phyloP scores from a whole-genome alignment of 2,329 filamentous ascomycete species.

The Hymenoscyphus scutula region DNA sequence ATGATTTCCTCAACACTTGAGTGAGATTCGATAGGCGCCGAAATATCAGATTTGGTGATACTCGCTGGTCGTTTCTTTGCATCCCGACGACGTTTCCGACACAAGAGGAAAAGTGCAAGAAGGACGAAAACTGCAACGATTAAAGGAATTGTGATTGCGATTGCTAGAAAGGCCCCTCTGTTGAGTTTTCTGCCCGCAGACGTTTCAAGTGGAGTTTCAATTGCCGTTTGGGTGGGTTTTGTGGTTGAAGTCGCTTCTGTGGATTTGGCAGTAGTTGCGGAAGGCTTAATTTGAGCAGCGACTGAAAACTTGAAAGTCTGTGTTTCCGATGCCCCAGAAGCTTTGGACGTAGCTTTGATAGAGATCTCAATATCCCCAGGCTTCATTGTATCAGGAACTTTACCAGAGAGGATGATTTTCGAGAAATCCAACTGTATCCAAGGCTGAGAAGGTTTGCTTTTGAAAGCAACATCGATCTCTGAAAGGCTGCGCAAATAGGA shows the following conservation, averaged over 20 bases:
- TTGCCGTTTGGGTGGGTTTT: conserved; percentile 5
- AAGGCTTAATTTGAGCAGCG: conserved; percentile 6
- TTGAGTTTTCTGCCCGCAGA: conserved; percentile 15
- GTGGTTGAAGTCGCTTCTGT: conserved; percentile 14
- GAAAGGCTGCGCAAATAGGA: conserved; percentile 27
- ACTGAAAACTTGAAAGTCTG: conserved; percentile 27
- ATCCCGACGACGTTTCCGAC: conserved; percentile 17
- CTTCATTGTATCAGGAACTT: conserved; percentile 23
- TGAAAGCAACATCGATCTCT: conserved; percentile 24
- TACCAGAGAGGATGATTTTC: conserved; percentile 27
- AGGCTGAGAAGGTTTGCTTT: conserved; percentile 20
- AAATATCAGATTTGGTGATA: conserved; percentile 27
- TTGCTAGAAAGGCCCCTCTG: conserved; percentile 25
- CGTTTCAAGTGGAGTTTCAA: not conserved
- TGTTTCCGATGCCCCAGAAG: conserved; percentile 16
- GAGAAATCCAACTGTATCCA: conserved; percentile 33
- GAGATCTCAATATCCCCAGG: conserved; percentile 24
- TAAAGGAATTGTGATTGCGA: conserved; percentile 29
- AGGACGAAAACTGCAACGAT: conserved; percentile 21
- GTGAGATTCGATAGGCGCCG: conserved; percentile 24
- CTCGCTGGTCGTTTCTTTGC: conserved; percentile 13
- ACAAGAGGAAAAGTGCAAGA: conserved; percentile 26
- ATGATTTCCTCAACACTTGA: conserved; percentile 21
- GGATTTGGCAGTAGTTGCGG: conserved; percentile 5
- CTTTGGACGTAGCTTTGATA: conserved; percentile 28